Conservation (phyloP, 2,329 filamentous ascomycete species). For the Penicillium sp. region DNA sequence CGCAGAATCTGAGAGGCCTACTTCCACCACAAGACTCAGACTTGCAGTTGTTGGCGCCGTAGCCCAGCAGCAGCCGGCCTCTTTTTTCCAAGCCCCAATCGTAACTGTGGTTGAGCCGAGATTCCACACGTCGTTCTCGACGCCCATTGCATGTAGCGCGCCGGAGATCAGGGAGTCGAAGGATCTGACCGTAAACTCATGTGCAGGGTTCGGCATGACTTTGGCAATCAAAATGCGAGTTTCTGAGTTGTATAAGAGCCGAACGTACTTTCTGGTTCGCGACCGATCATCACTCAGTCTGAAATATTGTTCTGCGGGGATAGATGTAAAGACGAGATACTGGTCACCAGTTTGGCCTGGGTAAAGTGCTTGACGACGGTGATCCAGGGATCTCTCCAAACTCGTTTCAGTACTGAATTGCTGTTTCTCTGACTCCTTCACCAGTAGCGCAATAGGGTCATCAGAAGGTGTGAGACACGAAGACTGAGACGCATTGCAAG, state of each 20-base stretch:
- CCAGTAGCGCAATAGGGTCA: too few species aligned
- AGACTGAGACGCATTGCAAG: too few species aligned
- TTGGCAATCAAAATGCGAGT: constrained; percentile 19
- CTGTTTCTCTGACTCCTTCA: too few species aligned
- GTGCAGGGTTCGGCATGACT: constrained; percentile 16
- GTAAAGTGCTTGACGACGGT: constrained; percentile 14
- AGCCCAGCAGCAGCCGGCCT: constrained; percentile 23
- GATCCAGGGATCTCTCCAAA: constrained; percentile 14
- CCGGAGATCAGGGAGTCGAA: constrained; percentile 11
- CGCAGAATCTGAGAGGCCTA: constrained; percentile 20
- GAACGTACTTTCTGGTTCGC: constrained; percentile 20
- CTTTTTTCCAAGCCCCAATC: constrained; percentile 21
- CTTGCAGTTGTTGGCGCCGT: constrained; percentile 14
- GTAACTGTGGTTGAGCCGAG: constrained; percentile 15
- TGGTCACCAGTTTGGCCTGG: constrained; percentile 20
- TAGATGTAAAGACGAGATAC: constrained; percentile 20
- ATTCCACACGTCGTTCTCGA: not conserved
- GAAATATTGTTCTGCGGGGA: constrained; percentile 12
- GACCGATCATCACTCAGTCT: constrained; percentile 20
- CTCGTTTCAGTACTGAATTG: constrained; percentile 6
- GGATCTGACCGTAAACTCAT: constrained; percentile 16
- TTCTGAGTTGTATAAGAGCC: constrained; percentile 18
- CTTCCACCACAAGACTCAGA: constrained; percentile 20
- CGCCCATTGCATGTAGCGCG: not conserved
- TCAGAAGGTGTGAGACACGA: too few species aligned